Conservation (phyloP, 768 basidiomycete species). For the Hebeloma cylindrosporum region DNA sequence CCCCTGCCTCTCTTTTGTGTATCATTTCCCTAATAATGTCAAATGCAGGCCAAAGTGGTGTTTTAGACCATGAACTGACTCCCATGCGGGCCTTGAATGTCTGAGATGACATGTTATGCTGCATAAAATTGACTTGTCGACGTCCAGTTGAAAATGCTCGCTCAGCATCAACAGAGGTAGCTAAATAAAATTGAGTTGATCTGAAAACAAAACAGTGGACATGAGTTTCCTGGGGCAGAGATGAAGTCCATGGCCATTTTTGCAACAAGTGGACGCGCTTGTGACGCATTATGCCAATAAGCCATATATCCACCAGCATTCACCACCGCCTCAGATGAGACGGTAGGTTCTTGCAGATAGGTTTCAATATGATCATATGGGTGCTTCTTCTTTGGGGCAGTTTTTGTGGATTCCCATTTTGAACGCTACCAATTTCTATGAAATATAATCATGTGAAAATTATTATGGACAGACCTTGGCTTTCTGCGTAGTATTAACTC, state of each 20-base stretch:
- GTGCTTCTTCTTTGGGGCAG: neutral
- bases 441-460: too few relatives aligned
- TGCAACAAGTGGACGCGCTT: slow-evolving; percentile 14
- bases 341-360: slow-evolving; percentile 19
- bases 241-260: slow-evolving; percentile 27
- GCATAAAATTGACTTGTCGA: slow-evolving; percentile 32
- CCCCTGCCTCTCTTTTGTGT: too few relatives aligned
- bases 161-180: slow-evolving; percentile 37
- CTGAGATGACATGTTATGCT: slow-evolving; percentile 33
- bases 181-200: slow-evolving; percentile 5
- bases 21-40: too few relatives aligned
- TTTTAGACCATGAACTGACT: slow-evolving; percentile 29
- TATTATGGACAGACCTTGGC: too few relatives aligned
- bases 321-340: slow-evolving; percentile 4
- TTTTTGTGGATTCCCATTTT: too few relatives aligned
- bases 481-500: too few relatives aligned
- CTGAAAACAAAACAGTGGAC: neutral
- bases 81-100: slow-evolving; percentile 34
- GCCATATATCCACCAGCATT: slow-evolving; percentile 21
- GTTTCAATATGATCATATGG: slow-evolving; percentile 19
- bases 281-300: slow-evolving; percentile 14
- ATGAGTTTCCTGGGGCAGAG: slow-evolving; percentile 25
- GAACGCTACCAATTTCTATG: too few relatives aligned
- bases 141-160: slow-evolving; percentile 33
- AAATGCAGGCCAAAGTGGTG: slow-evolving; percentile 26